A percentile compares a stretch with the other conserved stretches of the same genome.
Conservation (phyloP, 768 basidiomycete species). For the Crucibulum laeve region DNA sequence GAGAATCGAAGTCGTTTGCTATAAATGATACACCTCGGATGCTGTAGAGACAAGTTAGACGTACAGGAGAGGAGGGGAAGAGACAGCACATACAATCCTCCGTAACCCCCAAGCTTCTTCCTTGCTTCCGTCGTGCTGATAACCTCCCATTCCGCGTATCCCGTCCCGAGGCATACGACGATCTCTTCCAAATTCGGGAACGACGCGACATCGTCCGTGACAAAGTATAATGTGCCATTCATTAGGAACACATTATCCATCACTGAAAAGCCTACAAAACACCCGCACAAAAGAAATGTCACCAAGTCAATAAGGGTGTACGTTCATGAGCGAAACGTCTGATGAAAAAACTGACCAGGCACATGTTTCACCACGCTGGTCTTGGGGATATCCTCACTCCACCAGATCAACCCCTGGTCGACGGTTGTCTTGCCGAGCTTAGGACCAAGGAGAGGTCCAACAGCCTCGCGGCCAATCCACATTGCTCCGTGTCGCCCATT, state of each 20-base stretch:
- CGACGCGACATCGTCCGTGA: constrained; percentile 59
- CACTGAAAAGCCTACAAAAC: constrained; percentile 69
- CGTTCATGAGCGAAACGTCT: neutral
- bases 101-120: constrained; percentile 42
- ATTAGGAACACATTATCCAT: constrained; percentile 78
- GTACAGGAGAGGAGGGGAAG: neutral
- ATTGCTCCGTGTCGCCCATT: constrained; percentile 38
- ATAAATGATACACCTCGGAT: constrained; percentile 71
- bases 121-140: constrained; percentile 48
- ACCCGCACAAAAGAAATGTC: neutral
- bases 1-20: constrained; percentile 45
- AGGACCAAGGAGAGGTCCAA: constrained; percentile 18
- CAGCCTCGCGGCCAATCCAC: constrained; percentile 33
- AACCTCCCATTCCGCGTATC: constrained; percentile 53
- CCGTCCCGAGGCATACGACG: constrained; percentile 32
- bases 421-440: constrained; percentile 32
- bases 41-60: constrained; percentile 23
- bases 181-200: constrained; percentile 58
- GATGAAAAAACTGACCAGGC: constrained; percentile 44
- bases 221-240: constrained; percentile 69
- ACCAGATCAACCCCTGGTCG: constrained; percentile 50
- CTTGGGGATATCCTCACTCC: constrained; percentile 52
- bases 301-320: neutral
- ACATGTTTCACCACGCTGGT: constrained; percentile 59
- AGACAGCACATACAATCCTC: constrained; percentile 41